A percentile compares a stretch with the other conserved stretches of the same genome.
phyloP scores from a whole-genome alignment of 2,329 filamentous ascomycete species.

The Colletotrichum acutatum region DNA sequence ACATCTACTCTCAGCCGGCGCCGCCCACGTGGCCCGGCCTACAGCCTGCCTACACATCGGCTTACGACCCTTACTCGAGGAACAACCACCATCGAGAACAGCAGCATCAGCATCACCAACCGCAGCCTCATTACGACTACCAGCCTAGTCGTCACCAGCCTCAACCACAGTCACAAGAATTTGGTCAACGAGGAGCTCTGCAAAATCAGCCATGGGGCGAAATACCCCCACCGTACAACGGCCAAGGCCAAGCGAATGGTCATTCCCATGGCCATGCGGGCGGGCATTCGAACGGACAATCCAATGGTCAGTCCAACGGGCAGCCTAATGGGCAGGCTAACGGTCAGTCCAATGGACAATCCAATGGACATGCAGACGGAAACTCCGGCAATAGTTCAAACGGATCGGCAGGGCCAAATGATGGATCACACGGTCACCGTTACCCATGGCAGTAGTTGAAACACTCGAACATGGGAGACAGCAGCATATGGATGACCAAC shows the following conservation, averaged over 20 bases:
- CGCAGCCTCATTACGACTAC: background rate
- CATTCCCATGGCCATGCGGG: background rate
- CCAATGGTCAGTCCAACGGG: background rate
- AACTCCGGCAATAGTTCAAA: background rate
- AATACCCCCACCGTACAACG: conserved; percentile 17
- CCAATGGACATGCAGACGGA: background rate
- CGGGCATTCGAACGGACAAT: background rate
- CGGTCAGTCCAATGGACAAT: background rate
- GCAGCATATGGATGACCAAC: background rate
- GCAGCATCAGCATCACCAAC: conserved; percentile 1
- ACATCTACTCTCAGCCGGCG: conserved; percentile 25
- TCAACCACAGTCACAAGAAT: background rate
- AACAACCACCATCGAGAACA: background rate
- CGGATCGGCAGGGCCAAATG: conserved; percentile 20
- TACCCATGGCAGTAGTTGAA: conserved; percentile 37
- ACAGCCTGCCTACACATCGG: conserved; percentile 31
- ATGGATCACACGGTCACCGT: conserved; percentile 21
- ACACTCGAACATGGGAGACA: background rate
- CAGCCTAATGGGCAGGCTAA: background rate
- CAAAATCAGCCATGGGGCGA: conserved; percentile 6
- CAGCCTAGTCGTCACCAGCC: conserved; percentile 6
- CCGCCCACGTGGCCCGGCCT: conserved; percentile 29
- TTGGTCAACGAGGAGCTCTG: background rate
- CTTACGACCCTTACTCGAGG: conserved; percentile 13
- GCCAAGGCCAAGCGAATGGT: conserved; percentile 1